Percentiles rank a stretch among this genome's conserved stretches.
phyloP scores from a whole-genome alignment of 1,284 basidiomycete species.

The Ceraceosorus bombacis region DNA sequence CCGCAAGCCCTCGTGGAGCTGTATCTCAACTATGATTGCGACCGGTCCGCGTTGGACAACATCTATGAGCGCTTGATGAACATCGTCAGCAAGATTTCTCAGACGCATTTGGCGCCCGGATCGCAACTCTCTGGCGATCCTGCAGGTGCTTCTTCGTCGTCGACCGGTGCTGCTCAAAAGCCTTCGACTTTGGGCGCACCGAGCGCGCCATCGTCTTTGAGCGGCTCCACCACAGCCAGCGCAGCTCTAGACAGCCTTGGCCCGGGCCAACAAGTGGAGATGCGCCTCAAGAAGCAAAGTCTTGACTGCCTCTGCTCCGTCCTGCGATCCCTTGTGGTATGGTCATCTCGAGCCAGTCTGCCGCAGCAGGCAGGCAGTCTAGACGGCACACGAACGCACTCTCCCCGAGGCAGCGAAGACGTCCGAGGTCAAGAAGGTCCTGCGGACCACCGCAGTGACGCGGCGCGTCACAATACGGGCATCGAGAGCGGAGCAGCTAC shows the following conservation, averaged over 20 bases:
- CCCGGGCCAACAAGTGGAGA: conserved; percentile 33
- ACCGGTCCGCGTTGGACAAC: conserved; percentile 46
- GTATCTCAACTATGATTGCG: conserved; percentile 48
- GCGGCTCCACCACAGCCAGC: conserved; percentile 18
- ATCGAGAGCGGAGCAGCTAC: conserved; percentile 12
- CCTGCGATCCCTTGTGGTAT: conserved; percentile 42
- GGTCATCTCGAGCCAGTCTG: conserved; percentile 28
- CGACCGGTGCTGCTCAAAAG: neutral
- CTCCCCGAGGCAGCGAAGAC: conserved; percentile 28
- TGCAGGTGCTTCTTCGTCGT: conserved; percentile 5
- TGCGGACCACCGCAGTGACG: too few species aligned
- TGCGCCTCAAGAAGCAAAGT: conserved; percentile 43
- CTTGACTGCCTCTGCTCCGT: conserved; percentile 46
- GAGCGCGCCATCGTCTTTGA: conserved; percentile 27
- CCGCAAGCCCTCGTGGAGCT: conserved; percentile 47
- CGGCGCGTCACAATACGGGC: neutral
- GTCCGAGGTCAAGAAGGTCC: conserved; percentile 27
- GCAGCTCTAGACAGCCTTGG: neutral
- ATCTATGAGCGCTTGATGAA: conserved; percentile 48
- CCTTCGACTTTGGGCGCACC: conserved; percentile 15
- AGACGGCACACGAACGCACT: conserved; percentile 2
- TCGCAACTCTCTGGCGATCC: conserved; percentile 4
- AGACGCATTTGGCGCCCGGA: conserved; percentile 26
- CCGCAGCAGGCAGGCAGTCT: conserved; percentile 13
- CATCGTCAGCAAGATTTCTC: conserved; percentile 38